Evolutionary conservation across 1,284 basidiomycete species (phyloP).

Genomic region (Golubevia pallescens): DNA sequence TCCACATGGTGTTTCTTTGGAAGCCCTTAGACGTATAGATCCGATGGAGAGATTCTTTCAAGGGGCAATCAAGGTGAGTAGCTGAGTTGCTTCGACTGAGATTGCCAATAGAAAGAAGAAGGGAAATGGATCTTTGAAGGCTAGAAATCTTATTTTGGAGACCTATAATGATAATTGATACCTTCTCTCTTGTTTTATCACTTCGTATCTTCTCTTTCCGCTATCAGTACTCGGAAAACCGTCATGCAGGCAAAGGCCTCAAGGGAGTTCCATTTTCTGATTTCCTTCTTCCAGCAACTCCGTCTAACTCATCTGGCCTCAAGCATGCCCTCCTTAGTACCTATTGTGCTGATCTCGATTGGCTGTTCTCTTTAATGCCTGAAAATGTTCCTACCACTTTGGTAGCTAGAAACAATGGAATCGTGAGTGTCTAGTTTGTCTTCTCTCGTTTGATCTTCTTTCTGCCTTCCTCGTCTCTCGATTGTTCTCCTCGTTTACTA

Average conservation of each 20-base stretch:
- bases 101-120: too few relatives aligned
- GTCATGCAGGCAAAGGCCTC: slow-evolving; percentile 14
- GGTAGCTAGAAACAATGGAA: slow-evolving; percentile 10
- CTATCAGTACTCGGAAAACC: slow-evolving; percentile 34
- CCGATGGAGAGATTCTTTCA: slow-evolving; percentile 36
- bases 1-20: neutral
- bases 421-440: neutral
- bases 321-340: slow-evolving; percentile 38
- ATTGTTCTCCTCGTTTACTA: too few relatives aligned
- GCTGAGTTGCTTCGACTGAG: too few relatives aligned
- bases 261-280: slow-evolving; percentile 24
- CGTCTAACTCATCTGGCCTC: slow-evolving; percentile 19
- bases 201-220: too few relatives aligned
- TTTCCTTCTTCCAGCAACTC: slow-evolving; percentile 36
- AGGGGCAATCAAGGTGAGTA: slow-evolving; percentile 38
- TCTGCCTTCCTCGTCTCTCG: slow-evolving; percentile 5
- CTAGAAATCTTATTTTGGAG: too few relatives aligned
- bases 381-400: slow-evolving; percentile 33
- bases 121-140: too few relatives aligned
- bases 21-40: neutral
- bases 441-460: slow-evolving; percentile 14
- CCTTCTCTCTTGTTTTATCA: too few relatives aligned
- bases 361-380: slow-evolving; percentile 45
- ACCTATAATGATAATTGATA: too few relatives aligned
- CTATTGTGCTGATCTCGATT: slow-evolving; percentile 47